Evolutionary conservation across 371 early-diverging fungal species (phyloP).

Genomic region (Mortierella sp.): DNA sequence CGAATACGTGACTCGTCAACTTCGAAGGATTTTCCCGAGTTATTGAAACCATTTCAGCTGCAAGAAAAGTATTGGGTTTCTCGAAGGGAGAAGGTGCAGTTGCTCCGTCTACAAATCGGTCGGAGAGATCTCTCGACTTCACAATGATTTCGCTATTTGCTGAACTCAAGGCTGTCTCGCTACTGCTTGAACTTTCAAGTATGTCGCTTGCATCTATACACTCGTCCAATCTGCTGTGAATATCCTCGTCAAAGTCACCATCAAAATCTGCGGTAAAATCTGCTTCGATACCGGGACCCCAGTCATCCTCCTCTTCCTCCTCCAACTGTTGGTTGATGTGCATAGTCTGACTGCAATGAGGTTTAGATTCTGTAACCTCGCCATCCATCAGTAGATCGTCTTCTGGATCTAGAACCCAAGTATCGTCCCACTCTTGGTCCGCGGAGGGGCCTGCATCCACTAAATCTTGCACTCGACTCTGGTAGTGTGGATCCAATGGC

Average conservation of each 20-base stretch:
- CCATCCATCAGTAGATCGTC: background rate
- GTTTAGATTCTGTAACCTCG: background rate
- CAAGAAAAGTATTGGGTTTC: background rate
- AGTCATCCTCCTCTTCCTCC: background rate
- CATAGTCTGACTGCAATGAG: background rate
- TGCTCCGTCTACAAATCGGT: background rate
- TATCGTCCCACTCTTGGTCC: background rate
- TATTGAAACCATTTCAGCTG: no score
- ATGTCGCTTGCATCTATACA: background rate
- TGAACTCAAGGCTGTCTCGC: background rate
- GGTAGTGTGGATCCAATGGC: background rate
- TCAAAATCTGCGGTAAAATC: background rate
- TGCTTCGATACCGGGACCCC: background rate
- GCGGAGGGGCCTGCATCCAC: no score
- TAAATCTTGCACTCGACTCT: background rate
- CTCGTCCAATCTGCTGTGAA: background rate
- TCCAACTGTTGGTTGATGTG: background rate
- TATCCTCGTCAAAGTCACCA: background rate
- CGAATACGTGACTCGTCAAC: no score
- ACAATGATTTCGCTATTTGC: background rate
- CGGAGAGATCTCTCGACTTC: no score
- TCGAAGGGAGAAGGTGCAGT: background rate
- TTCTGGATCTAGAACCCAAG: background rate
- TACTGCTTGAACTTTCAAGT: background rate
- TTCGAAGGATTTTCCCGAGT: no score